Evolutionary conservation across 345 rosid genomes (phyloP), one percentile per base, ranked within the genome.

Genomic region (Barbarea vulgaris): DNA sequence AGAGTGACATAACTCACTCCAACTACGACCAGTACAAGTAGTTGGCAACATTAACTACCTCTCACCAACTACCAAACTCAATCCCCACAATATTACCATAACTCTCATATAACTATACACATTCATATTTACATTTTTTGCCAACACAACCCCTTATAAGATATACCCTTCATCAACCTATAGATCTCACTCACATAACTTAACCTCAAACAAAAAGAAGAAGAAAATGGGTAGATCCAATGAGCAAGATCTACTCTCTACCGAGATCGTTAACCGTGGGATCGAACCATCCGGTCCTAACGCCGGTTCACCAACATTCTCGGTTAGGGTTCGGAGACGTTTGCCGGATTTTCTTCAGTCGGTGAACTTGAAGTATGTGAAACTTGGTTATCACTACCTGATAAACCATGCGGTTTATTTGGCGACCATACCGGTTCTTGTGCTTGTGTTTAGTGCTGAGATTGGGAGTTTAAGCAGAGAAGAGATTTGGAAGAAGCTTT

Each of bases 271-370:
- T 17, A 87, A 90, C 89, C 90, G 91, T 46, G 97, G 98, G 80
- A 82, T 90, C 25, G 88, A 91, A 79, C 88, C 97, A 4, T 84
- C 97, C 0, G 97, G 98, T 9, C 97, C 97, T 1, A 89, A 91
- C 50, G 97, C 96, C 1, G 97, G 99, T 1, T 90, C 97, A 48
- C 77, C 81, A 1, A 89, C 93, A 3, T 95, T 95, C 84, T 92
- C 99, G 7, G 97, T 95, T 1, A 69, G 97, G 73, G 99, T 95
- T n/a, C 75, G 97, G 53, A 81, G 96, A 65, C 87, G 97, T 70
- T 76, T 95, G 10, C 99, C 99, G 0, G 97, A 95, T 70, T 95
- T 95, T 62, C 93, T 95, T 15, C 97, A 95, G 51, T 95, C 99
- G 0, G 97, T 95, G 15, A 95, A 95, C 64, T 85, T 95, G 51